Base-by-base conservation (phyloP, 805 yeast species). In the Suhomyces pyralidae region DNA sequence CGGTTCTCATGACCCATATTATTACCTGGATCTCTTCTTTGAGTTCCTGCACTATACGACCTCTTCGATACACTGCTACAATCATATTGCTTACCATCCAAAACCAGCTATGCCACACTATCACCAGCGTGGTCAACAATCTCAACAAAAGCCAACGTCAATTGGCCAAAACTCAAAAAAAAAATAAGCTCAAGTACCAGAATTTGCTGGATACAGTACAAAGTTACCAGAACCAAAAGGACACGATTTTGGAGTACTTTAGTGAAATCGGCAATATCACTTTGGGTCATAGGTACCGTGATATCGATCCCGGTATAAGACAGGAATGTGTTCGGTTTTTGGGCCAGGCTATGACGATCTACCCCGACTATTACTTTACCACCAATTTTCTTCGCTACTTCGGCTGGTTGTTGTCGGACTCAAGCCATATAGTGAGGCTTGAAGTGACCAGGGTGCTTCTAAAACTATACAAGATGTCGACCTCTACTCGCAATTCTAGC, bases 331-430 rank as follows among this genome's bases (percentile, higher is more conserved):
- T 89, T 59, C 60, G 66, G 7, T 76, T 79, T 34, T 71, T 91
- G 48, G 83, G 90, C n/a, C 72, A 68, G 15, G 88, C 96, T 89
- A 87, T 89, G 70, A 76, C 79, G n/a, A 63, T 70, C 6, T 80
- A 80, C 55, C 96, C 96, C 0, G 91, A 86, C 52, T 70, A 76
- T 50, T 90, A 88, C 61, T 79, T 87, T 57, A 87, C 83, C 55
- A 84, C 86, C 10, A 73, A 84, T 1, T 89, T 84, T 61, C 74
- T 90, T 56, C 80, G 91, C 56, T 89, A 88, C 66, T 78, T 88
- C 61, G 96, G 96, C 4, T 88, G 96, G 96, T 73, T 89, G 32
- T 70, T 92, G 42, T 84, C 92, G n/a, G 97, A 91, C 62, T 73
- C 82, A 2, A 78, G 81, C 14, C 67, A 79, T 9, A 56, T 64